Conservation (phyloP, 805 yeast species). For the Ogataea trehaloabstinens region DNA sequence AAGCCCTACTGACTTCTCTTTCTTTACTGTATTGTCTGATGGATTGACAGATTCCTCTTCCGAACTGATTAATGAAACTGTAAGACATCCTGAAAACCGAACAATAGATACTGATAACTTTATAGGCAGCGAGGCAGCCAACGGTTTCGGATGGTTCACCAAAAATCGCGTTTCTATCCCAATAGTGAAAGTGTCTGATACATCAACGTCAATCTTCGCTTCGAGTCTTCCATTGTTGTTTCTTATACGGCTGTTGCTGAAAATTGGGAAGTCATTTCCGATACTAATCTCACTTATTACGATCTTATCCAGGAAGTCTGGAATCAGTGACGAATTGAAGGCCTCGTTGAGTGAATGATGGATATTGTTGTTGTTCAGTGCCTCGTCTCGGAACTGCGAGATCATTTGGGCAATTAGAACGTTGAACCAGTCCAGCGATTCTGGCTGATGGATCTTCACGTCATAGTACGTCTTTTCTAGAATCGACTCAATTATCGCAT, state of each 20-base stretch:
- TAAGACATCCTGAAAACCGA: conserved; percentile 84
- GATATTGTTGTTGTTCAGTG: conserved; percentile 78
- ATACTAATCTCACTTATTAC: conserved; percentile 83
- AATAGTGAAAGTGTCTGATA: conserved; percentile 80
- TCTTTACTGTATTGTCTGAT: background rate
- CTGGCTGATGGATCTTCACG: conserved; percentile 82
- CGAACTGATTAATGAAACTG: conserved; percentile 58
- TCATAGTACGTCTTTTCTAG: conserved; percentile 91
- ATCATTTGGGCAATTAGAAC: conserved; percentile 90
- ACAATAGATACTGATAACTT: conserved; percentile 83
- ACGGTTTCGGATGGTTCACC: conserved; percentile 77
- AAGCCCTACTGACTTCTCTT: conserved; percentile 51
- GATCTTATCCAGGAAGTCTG: conserved; percentile 78
- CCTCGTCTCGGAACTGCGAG: conserved; percentile 85
- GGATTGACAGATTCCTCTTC: conserved; percentile 14
- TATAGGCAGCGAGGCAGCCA: conserved; percentile 85
- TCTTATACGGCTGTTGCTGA: conserved; percentile 84
- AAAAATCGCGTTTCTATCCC: conserved; percentile 81
- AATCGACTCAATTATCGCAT: conserved; percentile 39
- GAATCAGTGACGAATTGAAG: conserved; percentile 59
- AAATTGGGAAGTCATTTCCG: conserved; percentile 93
- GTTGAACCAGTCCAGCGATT: conserved; percentile 95
- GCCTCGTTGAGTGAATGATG: conserved; percentile 73
- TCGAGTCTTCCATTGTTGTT: conserved; percentile 55
- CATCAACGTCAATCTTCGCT: conserved; percentile 88